Percentiles rank a stretch among this genome's conserved stretches.
These are phyloP conservation scores for Eudorina sp. DNA, from an alignment of 139 green algal species.

Conservation along the genomic window DNA sequence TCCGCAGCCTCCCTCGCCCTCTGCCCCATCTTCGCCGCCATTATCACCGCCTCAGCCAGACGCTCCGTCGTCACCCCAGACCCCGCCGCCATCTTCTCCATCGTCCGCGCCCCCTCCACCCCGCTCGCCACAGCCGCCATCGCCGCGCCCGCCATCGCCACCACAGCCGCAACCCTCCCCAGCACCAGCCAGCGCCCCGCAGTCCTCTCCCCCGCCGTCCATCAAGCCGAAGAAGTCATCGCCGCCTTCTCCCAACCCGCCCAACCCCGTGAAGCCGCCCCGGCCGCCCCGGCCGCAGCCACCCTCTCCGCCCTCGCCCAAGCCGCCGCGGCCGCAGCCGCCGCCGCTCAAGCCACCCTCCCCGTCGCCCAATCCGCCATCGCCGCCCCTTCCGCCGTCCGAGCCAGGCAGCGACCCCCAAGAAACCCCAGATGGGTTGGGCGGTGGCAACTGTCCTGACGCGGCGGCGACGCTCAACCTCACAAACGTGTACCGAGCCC, in stretches of 20 bases:
- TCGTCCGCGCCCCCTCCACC: background rate
- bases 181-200: background rate
- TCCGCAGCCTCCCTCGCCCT: background rate
- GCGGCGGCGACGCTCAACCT: background rate
- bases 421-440: too few relatives aligned
- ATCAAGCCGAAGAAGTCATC: too few relatives aligned
- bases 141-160: background rate
- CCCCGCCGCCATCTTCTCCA: background rate
- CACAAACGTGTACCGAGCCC: constrained; percentile 1
- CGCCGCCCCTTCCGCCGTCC: background rate
- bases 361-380: background rate
- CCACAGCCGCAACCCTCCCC: background rate
- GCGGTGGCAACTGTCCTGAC: constrained; percentile 6
- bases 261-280: too few relatives aligned
- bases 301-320: too few relatives aligned
- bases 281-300: too few relatives aligned
- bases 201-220: too few relatives aligned
- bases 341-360: background rate
- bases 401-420: too few relatives aligned
- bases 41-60: background rate
- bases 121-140: background rate
- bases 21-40: background rate
- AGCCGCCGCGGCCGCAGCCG: too few relatives aligned
- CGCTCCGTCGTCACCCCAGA: background rate
- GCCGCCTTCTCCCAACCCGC: too few relatives aligned